Base-by-base conservation (phyloP, 108 stramenopile genomes). In the Heterococcus sp. region DNA sequence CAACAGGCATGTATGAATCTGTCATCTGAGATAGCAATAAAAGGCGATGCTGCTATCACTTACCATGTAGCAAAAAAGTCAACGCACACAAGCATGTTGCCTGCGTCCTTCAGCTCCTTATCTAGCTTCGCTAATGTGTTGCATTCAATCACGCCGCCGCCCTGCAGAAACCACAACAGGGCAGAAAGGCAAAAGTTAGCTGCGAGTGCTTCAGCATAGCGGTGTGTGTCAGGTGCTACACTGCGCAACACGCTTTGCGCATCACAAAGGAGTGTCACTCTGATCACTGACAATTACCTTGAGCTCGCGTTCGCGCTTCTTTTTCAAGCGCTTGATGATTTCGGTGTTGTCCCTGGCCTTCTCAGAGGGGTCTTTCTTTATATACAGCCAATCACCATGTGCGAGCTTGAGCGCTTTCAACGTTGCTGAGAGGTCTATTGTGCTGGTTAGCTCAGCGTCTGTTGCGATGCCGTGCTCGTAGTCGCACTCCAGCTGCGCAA, bases 1-100 rank as follows among this genome's bases (percentile, higher is more conserved):
- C n/a, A n/a, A n/a, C n/a, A n/a, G n/a, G n/a, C n/a, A n/a, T n/a
- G n/a, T n/a, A n/a, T n/a, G n/a, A n/a, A n/a, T n/a, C n/a, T n/a
- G n/a, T n/a, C n/a, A n/a, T n/a, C n/a, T n/a, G n/a, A n/a, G n/a
- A n/a, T n/a, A n/a, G n/a, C n/a, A n/a, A n/a, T n/a, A n/a, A n/a
- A n/a, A n/a, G n/a, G n/a, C n/a, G n/a, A n/a, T n/a, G n/a, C n/a
- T n/a, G n/a, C n/a, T n/a, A n/a, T n/a, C n/a, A n/a, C n/a, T n/a
- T n/a, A n/a, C n/a, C n/a, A n/a, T n/a, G n/a, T 72, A 14, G 79
- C 79, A 46, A 71, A 81, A 72, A 81, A 81, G 34, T 81, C 79
- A 1, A 81, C 65, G 27, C 72, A 71, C 39, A 81, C 79, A 37
- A 81, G 79, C 79, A 81, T 81, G 14, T 72, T 72, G 1, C 71